Conservation (phyloP, 2,329 filamentous ascomycete species). For the Aspergillus sp. region DNA sequence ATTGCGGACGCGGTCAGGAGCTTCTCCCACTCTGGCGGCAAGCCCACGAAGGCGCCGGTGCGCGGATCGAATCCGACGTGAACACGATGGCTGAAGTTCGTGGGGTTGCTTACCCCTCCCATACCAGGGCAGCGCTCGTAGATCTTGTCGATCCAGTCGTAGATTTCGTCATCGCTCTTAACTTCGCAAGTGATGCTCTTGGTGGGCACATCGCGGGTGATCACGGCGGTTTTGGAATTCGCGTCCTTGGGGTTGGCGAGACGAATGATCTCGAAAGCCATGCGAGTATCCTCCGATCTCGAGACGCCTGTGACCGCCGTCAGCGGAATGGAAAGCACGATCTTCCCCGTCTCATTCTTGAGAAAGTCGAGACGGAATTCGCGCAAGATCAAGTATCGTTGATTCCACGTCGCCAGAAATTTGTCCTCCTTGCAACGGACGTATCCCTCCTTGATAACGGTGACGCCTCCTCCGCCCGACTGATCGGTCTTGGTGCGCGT, state of each 20-base stretch:
- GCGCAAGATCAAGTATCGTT: slow-evolving; percentile 86
- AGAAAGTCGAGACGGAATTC: slow-evolving; percentile 94
- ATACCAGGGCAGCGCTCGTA: slow-evolving; percentile 96
- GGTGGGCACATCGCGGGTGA: slow-evolving; percentile 76
- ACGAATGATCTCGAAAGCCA: slow-evolving; percentile 91
- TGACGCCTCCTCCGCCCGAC: slow-evolving; percentile 67
- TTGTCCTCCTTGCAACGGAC: slow-evolving; percentile 75
- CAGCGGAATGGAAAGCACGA: slow-evolving; percentile 80
- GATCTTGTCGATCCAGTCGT: slow-evolving; percentile 98
- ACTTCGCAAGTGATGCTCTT: slow-evolving; percentile 89
- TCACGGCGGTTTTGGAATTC: slow-evolving; percentile 66
- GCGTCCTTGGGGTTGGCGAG: slow-evolving; percentile 62
- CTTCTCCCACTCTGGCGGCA: slow-evolving; percentile 97
- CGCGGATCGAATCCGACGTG: slow-evolving; percentile 97
- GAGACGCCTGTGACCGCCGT: slow-evolving; percentile 88
- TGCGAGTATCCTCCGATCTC: slow-evolving; percentile 85
- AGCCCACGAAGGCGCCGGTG: slow-evolving; percentile 89
- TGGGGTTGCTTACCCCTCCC: slow-evolving; percentile 97
- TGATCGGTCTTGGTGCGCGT: slow-evolving; percentile 60
- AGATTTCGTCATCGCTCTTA: slow-evolving; percentile 93
- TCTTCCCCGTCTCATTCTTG: slow-evolving; percentile 85
- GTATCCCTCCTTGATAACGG: slow-evolving; percentile 68
- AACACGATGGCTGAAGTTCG: slow-evolving; percentile 95
- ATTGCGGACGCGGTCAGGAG: slow-evolving; percentile 94
- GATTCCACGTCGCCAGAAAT: slow-evolving; percentile 78